phyloP scores from a whole-genome alignment of 371 early-diverging fungal genomes.

The Rhizopus delemar region DNA sequence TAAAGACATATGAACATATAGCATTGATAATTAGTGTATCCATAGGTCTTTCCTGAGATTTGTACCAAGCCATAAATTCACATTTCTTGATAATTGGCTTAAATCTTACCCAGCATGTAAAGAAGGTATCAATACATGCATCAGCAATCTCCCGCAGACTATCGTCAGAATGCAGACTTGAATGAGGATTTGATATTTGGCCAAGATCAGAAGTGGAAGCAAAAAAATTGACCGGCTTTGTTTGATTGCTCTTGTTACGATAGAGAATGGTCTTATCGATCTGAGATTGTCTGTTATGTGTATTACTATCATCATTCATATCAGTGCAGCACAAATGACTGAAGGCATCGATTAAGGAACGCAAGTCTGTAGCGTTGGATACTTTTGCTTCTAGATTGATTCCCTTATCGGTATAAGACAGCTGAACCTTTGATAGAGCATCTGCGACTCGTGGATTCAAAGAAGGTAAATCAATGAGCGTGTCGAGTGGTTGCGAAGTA shows the following conservation, averaged over 20 bases:
- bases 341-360: constrained; percentile 36
- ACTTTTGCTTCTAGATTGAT: constrained; percentile 40
- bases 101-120: constrained; percentile 37
- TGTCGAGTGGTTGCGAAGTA: constrained; percentile 11
- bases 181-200: constrained; percentile 27
- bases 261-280: constrained; percentile 24
- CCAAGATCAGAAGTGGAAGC: constrained; percentile 24
- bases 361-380: constrained; percentile 33
- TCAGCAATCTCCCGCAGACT: constrained; percentile 26
- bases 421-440: constrained; percentile 28
- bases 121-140: constrained; percentile 39
- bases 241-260: constrained; percentile 25
- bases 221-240: constrained; percentile 39
- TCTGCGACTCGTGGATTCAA: constrained; percentile 7
- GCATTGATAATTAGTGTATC: constrained; percentile 44
- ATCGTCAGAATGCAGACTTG: constrained; percentile 18
- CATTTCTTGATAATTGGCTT: constrained; percentile 32
- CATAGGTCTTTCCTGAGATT: constrained; percentile 19
- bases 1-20: constrained; percentile 35
- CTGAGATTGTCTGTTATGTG: constrained; percentile 7
- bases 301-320: constrained; percentile 5
- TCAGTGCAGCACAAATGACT: constrained; percentile 21
- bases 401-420: constrained; percentile 36
- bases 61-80: constrained; percentile 38
- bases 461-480: constrained; percentile 10